Base-by-base conservation (phyloP, 2,329 filamentous ascomycete genomes). In the Cladosporium sp. region DNA sequence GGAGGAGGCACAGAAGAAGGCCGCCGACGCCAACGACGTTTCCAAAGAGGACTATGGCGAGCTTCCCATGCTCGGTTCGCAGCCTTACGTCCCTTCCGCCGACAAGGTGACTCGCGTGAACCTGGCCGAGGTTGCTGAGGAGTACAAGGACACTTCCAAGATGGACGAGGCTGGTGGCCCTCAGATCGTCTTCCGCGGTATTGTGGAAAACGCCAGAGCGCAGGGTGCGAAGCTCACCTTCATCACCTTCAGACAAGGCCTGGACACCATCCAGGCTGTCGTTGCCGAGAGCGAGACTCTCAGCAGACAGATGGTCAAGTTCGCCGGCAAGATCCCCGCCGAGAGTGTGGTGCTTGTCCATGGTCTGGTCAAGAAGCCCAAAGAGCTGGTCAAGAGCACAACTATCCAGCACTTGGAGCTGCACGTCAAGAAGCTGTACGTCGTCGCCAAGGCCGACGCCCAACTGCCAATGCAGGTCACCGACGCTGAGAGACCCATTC, bases 251-350 rank as follows among this genome's bases (percentile, higher is more conserved):
- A 81, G 89, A 69, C 83, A 88, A 68, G 76, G 80, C 53, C 80
- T 84, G 63, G 85, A 86, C 76, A 86, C 84, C 20, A 85, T 96
- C 34, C 91, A 96, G 74, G 89, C 86, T 45, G 85, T 96, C 32
- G 75, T 89, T 13, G 78, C 80, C 15, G 85, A 82, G 43, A 81
- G 70, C 57, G 72, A 73, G 56, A 71, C 54, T 13, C 76, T 66
- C 82, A 89, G 62, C 83, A 85, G 84, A 68, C 89, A 88, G 71
- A 97, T 97, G 92, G 88, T 96, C 67, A 97, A 97, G 74, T 97
- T 88, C 82, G 83, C 86, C 43, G 82, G 81, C 42, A 79, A 75
- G 38, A 73, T 96, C 59, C 86, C 82, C 64, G 78, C 85, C 40
- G 92, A 96, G 76, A 89, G 86, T 60, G 90, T 87, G 61, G 84